Conservation (phyloP, 1,284 basidiomycete species). For the Gomphus bonarii region DNA sequence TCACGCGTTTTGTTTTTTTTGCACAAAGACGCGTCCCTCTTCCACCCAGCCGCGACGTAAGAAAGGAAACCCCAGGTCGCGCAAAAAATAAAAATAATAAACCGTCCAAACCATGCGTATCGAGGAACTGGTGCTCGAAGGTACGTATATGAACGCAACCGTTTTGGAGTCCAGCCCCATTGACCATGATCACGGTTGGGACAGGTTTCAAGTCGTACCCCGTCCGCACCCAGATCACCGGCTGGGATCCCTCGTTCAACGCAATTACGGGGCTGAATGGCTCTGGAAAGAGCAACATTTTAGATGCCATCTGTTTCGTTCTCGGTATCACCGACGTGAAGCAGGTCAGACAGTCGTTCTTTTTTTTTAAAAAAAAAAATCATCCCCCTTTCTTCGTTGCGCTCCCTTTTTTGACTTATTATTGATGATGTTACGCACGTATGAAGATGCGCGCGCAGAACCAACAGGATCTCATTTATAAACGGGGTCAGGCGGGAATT, state of each 20-base stretch:
- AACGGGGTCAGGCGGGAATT: conserved; percentile 93
- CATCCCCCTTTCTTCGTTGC: too few relatives aligned
- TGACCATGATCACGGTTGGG: neutral
- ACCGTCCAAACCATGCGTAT: conserved; percentile 74
- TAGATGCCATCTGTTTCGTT: conserved; percentile 96
- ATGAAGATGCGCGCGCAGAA: conserved; percentile 88
- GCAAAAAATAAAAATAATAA: too few relatives aligned
- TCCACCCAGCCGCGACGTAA: neutral
- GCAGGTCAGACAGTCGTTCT: conserved; percentile 49
- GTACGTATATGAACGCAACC: conserved; percentile 26
- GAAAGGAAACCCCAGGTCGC: too few relatives aligned
- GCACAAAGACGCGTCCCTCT: neutral
- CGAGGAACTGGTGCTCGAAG: conserved; percentile 74
- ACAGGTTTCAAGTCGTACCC: conserved; percentile 95
- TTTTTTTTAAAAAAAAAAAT: too few relatives aligned
- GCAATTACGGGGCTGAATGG: conserved; percentile 96
- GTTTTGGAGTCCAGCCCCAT: neutral
- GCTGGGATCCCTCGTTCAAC: conserved; percentile 95
- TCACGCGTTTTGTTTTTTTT: neutral
- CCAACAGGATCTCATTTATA: conserved; percentile 96
- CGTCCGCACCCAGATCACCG: conserved; percentile 86
- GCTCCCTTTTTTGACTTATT: too few relatives aligned
- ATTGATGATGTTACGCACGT: neutral
- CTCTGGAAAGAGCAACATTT: conserved; percentile 93
- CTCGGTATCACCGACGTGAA: conserved; percentile 94